These are phyloP conservation scores for Aspergillus fijiensis DNA, from an alignment of 2,329 filamentous ascomycete genomes.

Conservation along the genomic window DNA sequence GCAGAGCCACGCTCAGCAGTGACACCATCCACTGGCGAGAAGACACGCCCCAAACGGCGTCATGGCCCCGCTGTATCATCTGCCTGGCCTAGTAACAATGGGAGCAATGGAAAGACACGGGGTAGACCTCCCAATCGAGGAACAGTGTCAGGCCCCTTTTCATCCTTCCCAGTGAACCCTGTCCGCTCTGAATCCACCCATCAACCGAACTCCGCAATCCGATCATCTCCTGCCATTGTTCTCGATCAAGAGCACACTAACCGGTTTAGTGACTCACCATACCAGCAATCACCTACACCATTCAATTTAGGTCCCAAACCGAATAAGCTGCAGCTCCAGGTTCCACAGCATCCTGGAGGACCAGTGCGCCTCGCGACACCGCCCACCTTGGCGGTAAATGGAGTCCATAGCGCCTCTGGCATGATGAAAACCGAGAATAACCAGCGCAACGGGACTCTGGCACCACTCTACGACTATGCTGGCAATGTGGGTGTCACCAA, in stretches of 20 bases:
- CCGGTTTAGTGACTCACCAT: conserved; percentile 18
- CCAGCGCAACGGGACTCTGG: conserved; percentile 17
- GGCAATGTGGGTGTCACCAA: conserved; percentile 6
- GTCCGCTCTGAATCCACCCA: conserved; percentile 50
- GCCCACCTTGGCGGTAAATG: conserved; percentile 42
- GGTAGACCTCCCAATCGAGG: conserved; percentile 77
- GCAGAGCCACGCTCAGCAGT: conserved; percentile 68
- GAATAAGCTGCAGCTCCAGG: conserved; percentile 44
- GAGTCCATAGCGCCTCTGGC: conserved; percentile 27
- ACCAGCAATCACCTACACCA: conserved; percentile 30
- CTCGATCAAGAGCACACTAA: conserved; percentile 40
- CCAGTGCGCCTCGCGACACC: conserved; percentile 47
- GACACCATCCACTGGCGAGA: conserved; percentile 56
- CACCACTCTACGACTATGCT: conserved; percentile 5
- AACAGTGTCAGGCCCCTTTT: conserved; percentile 64
- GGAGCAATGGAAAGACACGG: conserved; percentile 67
- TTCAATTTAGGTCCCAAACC: conserved; percentile 28
- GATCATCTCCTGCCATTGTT: conserved; percentile 43
- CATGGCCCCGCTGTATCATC: conserved; percentile 88
- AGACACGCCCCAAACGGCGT: conserved; percentile 54
- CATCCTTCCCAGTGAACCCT: conserved; percentile 66
- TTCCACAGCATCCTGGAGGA: conserved; percentile 41
- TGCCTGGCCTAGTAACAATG: conserved; percentile 73
- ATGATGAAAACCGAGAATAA: conserved; percentile 17
- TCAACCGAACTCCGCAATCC: conserved; percentile 40